Conservation (phyloP, 1,284 basidiomycete genomes). For the Macrocystidia cucumis region DNA sequence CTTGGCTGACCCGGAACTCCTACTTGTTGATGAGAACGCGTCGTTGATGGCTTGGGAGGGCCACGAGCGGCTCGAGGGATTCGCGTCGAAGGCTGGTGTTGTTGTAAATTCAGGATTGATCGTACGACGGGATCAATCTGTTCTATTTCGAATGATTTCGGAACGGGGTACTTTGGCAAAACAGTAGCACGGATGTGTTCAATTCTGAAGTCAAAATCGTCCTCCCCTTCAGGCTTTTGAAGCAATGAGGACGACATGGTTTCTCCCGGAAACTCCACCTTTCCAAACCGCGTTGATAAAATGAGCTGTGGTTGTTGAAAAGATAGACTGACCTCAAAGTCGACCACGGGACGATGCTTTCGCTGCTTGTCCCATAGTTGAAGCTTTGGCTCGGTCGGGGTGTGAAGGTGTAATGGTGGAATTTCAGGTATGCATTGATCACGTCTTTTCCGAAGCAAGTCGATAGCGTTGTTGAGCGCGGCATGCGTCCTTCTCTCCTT, state of each 20-base stretch:
- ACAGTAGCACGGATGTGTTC: conserved; percentile 15
- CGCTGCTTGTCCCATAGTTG: conserved; percentile 14
- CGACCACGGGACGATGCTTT: conserved; percentile 1
- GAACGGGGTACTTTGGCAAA: conserved; percentile 16
- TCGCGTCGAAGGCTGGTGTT: no score
- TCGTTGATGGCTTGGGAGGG: background rate
- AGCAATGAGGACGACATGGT: background rate
- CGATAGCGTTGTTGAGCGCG: conserved; percentile 14
- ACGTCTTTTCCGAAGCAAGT: conserved; percentile 10
- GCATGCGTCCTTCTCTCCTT: conserved; percentile 15
- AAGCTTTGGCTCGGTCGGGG: background rate
- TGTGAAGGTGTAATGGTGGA: background rate
- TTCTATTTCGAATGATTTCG: no score
- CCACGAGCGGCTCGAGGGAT: no score
- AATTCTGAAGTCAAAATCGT: conserved; percentile 15
- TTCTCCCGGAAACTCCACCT: background rate
- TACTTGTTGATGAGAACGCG: background rate
- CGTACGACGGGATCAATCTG: no score
- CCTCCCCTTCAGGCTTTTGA: background rate
- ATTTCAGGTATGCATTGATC: background rate
- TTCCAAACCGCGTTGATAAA: background rate
- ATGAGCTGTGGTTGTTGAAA: background rate
- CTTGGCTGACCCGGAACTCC: background rate
- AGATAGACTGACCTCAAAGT: conserved; percentile 12
- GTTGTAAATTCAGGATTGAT: no score